Conservation (phyloP, 23 red algal species). For the Gracilaria vermiculophylla region DNA sequence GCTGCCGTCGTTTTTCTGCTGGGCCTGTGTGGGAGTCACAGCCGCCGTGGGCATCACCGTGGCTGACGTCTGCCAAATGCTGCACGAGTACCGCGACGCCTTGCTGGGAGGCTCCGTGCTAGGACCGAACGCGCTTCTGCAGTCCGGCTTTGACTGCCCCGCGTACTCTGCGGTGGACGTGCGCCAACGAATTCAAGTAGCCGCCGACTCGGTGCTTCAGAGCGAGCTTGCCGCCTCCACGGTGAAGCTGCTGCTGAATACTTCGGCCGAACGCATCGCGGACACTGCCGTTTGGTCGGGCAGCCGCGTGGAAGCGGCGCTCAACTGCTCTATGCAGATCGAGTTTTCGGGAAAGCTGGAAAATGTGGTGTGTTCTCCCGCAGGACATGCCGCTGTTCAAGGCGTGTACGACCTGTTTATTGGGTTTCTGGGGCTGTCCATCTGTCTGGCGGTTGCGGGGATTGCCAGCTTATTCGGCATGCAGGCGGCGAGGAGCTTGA, state of each 20-base stretch:
- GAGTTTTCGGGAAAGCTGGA: slow-evolving; percentile 50
- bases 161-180: neutral
- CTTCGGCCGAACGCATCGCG: slow-evolving; percentile 18
- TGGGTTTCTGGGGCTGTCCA: slow-evolving; percentile 34
- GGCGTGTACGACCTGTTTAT: slow-evolving; percentile 42
- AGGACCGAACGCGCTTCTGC: slow-evolving; percentile 25
- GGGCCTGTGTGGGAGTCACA: slow-evolving; percentile 51
- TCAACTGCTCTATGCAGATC: slow-evolving; percentile 45
- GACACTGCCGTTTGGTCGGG: slow-evolving; percentile 31
- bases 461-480: slow-evolving; percentile 29
- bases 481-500: slow-evolving; percentile 19
- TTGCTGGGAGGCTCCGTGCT: neutral
- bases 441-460: slow-evolving; percentile 17
- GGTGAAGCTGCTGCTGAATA: slow-evolving; percentile 27
- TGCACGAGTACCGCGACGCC: slow-evolving; percentile 44
- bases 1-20: slow-evolving; percentile 34
- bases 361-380: slow-evolving; percentile 8
- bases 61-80: slow-evolving; percentile 30
- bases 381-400: slow-evolving; percentile 40
- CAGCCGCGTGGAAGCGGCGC: neutral
- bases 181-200: slow-evolving; percentile 14
- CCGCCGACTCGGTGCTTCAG: slow-evolving; percentile 34
- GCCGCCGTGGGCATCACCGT: slow-evolving; percentile 33
- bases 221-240: slow-evolving; percentile 8
- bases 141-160: slow-evolving; percentile 34